These are phyloP conservation scores for Pisolithus albus DNA, from an alignment of 768 basidiomycete species.

Conservation along the genomic window DNA sequence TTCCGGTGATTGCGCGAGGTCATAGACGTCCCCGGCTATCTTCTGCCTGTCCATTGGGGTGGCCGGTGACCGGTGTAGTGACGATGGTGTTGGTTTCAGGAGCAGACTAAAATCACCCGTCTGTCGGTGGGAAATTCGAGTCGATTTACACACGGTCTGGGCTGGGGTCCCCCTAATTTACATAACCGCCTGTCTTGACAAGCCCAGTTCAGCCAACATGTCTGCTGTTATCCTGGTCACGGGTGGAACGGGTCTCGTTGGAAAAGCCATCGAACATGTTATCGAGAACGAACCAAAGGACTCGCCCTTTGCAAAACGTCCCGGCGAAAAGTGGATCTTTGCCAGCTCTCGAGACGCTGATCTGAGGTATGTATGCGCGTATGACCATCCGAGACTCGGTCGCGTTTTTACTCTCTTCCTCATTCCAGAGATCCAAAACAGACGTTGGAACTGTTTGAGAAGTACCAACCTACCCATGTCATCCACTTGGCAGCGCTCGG, in stretches of 20 bases:
- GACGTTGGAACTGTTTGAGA: slow-evolving; percentile 72
- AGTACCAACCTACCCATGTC: slow-evolving; percentile 91
- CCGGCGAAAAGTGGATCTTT: slow-evolving; percentile 85
- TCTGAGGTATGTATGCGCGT: slow-evolving; percentile 54
- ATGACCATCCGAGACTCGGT: no score
- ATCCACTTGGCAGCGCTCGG: slow-evolving; percentile 94
- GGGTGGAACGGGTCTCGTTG: slow-evolving; percentile 82
- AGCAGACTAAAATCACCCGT: not conserved
- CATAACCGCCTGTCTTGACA: no score
- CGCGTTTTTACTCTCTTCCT: slow-evolving; percentile 4
- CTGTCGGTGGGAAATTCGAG: not conserved
- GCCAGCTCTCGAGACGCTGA: slow-evolving; percentile 74
- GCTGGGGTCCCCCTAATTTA: no score
- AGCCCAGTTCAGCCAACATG: slow-evolving; percentile 14
- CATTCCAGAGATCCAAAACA: slow-evolving; percentile 55
- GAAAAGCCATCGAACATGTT: slow-evolving; percentile 73
- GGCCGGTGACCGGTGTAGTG: not conserved
- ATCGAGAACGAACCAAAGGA: slow-evolving; percentile 74
- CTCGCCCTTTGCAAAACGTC: slow-evolving; percentile 68
- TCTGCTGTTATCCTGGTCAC: slow-evolving; percentile 65
- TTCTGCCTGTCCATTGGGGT: slow-evolving; percentile 41
- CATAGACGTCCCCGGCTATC: slow-evolving; percentile 55
- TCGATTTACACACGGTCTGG: not conserved
- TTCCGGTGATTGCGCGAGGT: slow-evolving; percentile 47
- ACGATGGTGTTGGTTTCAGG: not conserved